Evolutionary conservation across 352 stramenopile species (phyloP), one percentile per base, ranked within the genome.

Genomic region (Phytophthora podocarpi): DNA sequence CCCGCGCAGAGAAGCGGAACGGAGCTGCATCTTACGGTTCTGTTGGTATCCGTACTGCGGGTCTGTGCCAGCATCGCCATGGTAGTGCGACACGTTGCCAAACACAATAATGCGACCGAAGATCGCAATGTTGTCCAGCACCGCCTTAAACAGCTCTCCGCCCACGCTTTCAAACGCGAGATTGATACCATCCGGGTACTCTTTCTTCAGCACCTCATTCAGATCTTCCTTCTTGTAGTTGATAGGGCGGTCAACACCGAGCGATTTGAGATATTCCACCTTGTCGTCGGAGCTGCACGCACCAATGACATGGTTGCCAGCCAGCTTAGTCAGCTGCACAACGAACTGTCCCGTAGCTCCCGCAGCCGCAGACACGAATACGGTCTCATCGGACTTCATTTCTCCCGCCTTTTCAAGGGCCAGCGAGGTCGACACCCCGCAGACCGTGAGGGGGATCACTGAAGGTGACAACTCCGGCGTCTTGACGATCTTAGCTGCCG

Each of bases 301-400:
- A 13, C 65, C 70, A 50, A 90, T 83, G n/a, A 85, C 74, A 35
- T 78, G 64, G 52, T 78, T 83, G 28, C 78, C 78, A 8, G 87
- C 58, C 18, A 78, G 70, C 32, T 85, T 84, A 18, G 80, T 87
- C 34, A 97, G 70, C 45, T 97, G 89, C 30, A 95, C 70, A 18
- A 84, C 89, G 35, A 93, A 90, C 18, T 93, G 64, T 0, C 89
- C 89, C 4, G 85, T 95, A 23, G 82, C 87, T 18, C 89, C 80
- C 3, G 70, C 64, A 5, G 67, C 71, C 7, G 64, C 74, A 4
- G 64, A 74, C 27, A 80, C 62, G 23, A 80, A 64, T n/a, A 83
- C 64, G 0, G 56, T 74, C 30, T 75, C 67, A 26, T 68, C 62
- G 34, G 55, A 48, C 52, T 66, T 75, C 73, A 90, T 80, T 35